These are phyloP conservation scores for Barnettozyma siamensis DNA, from an alignment of 805 yeast species.

Conservation along the genomic window DNA sequence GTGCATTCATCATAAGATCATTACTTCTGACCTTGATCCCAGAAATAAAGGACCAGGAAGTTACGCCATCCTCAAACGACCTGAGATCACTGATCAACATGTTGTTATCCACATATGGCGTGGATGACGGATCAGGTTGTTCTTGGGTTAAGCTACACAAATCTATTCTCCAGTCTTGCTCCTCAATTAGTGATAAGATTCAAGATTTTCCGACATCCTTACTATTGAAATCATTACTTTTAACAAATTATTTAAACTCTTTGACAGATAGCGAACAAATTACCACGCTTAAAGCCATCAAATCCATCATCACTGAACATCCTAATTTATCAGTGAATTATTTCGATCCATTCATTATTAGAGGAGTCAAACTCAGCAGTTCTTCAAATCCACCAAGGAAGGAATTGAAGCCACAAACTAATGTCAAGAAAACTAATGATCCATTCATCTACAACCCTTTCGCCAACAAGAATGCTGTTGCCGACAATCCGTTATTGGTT, in stretches of 20 bases:
- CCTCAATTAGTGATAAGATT: constrained; percentile 47
- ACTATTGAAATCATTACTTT: constrained; percentile 45
- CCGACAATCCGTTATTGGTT: constrained; percentile 34
- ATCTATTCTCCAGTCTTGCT: constrained; percentile 45
- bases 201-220: constrained; percentile 39
- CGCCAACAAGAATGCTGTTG: constrained; percentile 16
- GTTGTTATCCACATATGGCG: constrained; percentile 50
- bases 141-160: constrained; percentile 57
- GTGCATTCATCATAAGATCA: constrained; percentile 63
- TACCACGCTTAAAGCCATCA: constrained; percentile 31
- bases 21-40: constrained; percentile 49
- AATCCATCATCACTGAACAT: constrained; percentile 17
- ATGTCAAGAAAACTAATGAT: constrained; percentile 20
- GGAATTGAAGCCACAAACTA: constrained; percentile 6
- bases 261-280: constrained; percentile 56
- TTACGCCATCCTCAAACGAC: constrained; percentile 18
- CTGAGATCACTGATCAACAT: constrained; percentile 41
- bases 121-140: constrained; percentile 30
- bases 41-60: constrained; percentile 21
- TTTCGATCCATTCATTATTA: constrained; percentile 69
- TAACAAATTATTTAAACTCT: constrained; percentile 50
- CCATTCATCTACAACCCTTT: constrained; percentile 58
- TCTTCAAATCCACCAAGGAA: constrained; percentile 23
- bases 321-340: constrained; percentile 34
- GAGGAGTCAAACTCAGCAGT: constrained; percentile 39